Conservation (phyloP, 768 basidiomycete genomes). For the Auricularia cornea region DNA sequence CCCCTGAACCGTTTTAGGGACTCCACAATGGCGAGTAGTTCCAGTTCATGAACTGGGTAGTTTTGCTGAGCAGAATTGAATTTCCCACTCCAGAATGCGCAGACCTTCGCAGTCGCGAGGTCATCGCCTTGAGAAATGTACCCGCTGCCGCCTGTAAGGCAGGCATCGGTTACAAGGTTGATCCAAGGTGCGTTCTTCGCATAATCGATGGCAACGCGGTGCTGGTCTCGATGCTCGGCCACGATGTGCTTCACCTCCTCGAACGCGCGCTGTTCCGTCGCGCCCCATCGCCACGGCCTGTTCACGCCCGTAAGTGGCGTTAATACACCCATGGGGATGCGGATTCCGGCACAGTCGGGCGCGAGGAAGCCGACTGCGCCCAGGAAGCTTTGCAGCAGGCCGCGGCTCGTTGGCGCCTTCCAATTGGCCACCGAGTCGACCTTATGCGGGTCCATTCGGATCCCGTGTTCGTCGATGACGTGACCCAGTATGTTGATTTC, state of each 20-base stretch:
- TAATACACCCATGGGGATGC: constrained; percentile 8
- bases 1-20: constrained; percentile 27
- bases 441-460: constrained; percentile 18
- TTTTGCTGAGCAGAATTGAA: constrained; percentile 31
- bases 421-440: constrained; percentile 15
- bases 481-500: constrained; percentile 9
- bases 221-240: neutral
- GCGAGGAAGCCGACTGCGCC: constrained; percentile 16
- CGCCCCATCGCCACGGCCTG: constrained; percentile 8
- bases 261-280: constrained; percentile 15
- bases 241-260: constrained; percentile 11
- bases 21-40: constrained; percentile 31
- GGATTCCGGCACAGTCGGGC: constrained; percentile 9
- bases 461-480: constrained; percentile 14
- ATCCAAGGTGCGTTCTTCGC: neutral
- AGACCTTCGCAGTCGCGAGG: constrained; percentile 17
- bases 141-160: constrained; percentile 11
- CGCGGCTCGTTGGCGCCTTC: constrained; percentile 13
- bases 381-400: constrained; percentile 11
- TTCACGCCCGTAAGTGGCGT: constrained; percentile 9
- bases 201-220: neutral
- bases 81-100: constrained; percentile 30
- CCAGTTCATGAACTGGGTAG: constrained; percentile 33
- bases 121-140: constrained; percentile 19
- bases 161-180: constrained; percentile 7